Conservation (phyloP, 352 stramenopile genomes). For the Halophytophthora batemanensis region DNA sequence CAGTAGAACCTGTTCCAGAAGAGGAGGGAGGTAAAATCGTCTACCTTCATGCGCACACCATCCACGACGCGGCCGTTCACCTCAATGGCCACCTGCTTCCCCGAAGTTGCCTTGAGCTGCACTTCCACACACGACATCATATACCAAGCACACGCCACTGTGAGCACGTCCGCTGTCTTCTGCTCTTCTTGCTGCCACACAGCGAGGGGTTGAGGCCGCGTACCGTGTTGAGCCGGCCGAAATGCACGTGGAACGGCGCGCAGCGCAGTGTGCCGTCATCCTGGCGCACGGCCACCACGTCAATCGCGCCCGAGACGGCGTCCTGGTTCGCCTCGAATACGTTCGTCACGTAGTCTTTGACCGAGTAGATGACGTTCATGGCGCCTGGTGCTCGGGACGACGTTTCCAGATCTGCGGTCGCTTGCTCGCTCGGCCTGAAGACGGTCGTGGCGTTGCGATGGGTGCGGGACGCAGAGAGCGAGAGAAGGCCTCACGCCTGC, state of each 20-base stretch:
- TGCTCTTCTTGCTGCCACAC: background rate
- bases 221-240: slow-evolving; percentile 49
- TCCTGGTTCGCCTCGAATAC: slow-evolving; percentile 68
- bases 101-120: slow-evolving; percentile 29
- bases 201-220: background rate
- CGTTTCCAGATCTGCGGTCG: no score
- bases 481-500: no score
- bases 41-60: slow-evolving; percentile 73
- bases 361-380: slow-evolving; percentile 87
- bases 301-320: slow-evolving; percentile 66
- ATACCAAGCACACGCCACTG: no score
- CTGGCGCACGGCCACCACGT: slow-evolving; percentile 82
- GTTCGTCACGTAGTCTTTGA: slow-evolving; percentile 86
- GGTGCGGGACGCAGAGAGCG: no score
- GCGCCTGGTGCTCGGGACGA: background rate
- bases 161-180: no score
- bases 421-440: no score
- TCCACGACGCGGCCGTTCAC: slow-evolving; percentile 59
- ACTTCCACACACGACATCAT: no score
- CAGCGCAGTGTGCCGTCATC: slow-evolving; percentile 53
- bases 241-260: slow-evolving; percentile 85
- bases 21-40: slow-evolving; percentile 1
- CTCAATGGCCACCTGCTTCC: slow-evolving; percentile 49
- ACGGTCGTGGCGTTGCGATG: no score
- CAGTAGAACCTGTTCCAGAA: background rate